These are phyloP conservation scores for Leishmania gerbilli DNA, from an alignment of 208 protist species.

Conservation along the genomic window DNA sequence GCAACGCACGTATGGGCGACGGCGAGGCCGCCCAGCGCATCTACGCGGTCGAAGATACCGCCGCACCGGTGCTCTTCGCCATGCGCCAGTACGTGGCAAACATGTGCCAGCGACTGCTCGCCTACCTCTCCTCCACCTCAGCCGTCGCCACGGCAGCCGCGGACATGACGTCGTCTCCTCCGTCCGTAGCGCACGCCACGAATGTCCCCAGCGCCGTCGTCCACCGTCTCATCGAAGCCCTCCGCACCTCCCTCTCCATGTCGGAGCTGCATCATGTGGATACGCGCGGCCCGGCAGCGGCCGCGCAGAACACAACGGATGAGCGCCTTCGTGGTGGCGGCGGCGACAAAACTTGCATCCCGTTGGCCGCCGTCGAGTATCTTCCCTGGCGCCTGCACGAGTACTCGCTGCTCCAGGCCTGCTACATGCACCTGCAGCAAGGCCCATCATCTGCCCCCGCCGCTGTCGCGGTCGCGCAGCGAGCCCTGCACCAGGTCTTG, in stretches of 20 bases:
- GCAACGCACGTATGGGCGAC: not conserved
- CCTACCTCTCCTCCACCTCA: slow-evolving; percentile 28
- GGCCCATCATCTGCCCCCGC: slow-evolving; percentile 23
- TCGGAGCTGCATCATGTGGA: slow-evolving; percentile 22
- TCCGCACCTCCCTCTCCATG: slow-evolving; percentile 24
- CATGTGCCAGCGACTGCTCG: slow-evolving; percentile 57
- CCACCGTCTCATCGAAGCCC: slow-evolving; percentile 24
- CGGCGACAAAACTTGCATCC: slow-evolving; percentile 33
- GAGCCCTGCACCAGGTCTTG: slow-evolving; percentile 44
- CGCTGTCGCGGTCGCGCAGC: slow-evolving; percentile 49
- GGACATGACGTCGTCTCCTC: not conserved
- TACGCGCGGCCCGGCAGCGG: not conserved
- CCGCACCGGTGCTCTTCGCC: slow-evolving; percentile 56
- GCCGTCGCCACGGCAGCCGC: slow-evolving; percentile 8
- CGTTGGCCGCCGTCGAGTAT: slow-evolving; percentile 69
- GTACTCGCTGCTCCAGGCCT: slow-evolving; percentile 59
- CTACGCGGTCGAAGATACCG: slow-evolving; percentile 48
- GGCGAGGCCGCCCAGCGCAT: not conserved
- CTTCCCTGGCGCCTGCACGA: slow-evolving; percentile 75
- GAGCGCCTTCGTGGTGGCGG: not conserved
- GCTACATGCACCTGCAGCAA: slow-evolving; percentile 47
- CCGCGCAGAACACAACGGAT: not conserved
- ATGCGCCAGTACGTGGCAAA: slow-evolving; percentile 65
- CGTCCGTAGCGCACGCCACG: not conserved
- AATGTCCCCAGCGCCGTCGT: slow-evolving; percentile 8